These are phyloP conservation scores for Groenewaldozyma sp. DNA, from an alignment of 1,139 yeast genomes.

Conservation along the genomic window DNA sequence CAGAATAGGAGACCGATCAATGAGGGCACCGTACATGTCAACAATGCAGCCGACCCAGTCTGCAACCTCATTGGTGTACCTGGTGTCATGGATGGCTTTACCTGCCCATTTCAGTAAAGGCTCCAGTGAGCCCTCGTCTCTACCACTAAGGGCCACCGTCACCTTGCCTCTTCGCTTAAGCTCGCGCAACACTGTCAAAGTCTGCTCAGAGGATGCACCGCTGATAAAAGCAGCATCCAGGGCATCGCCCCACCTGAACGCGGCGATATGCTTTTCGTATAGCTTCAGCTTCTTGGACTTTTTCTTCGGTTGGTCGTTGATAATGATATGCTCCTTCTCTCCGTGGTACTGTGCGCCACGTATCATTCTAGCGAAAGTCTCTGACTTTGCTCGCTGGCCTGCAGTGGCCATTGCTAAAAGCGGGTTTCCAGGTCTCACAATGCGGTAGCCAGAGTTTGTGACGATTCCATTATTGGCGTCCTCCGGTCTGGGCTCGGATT, in stretches of 20 bases:
- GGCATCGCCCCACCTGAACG: constrained; percentile 89
- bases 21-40: constrained; percentile 64
- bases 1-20: constrained; percentile 71
- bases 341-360: constrained; percentile 89
- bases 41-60: constrained; percentile 78
- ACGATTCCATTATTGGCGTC: constrained; percentile 33
- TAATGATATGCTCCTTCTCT: constrained; percentile 69
- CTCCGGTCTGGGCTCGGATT: constrained; percentile 51
- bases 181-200: constrained; percentile 74
- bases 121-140: constrained; percentile 79
- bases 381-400: constrained; percentile 30
- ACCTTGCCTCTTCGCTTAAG: constrained; percentile 82
- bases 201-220: constrained; percentile 70
- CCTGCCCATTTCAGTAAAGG: constrained; percentile 81
- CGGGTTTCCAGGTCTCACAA: constrained; percentile 28
- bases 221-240: constrained; percentile 74
- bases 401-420: constrained; percentile 9
- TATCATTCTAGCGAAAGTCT: constrained; percentile 67
- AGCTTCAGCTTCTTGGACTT: constrained; percentile 52
- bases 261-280: constrained; percentile 75
- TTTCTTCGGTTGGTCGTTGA: constrained; percentile 39
- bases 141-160: constrained; percentile 61
- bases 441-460: constrained; percentile 20
- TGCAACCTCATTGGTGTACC: constrained; percentile 64
- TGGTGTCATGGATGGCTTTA: constrained; percentile 64